Evolutionary conservation across 352 stramenopile genomes (phyloP), one percentile per base, ranked within the genome.

Genomic region (Elongisporangium anandrum): DNA sequence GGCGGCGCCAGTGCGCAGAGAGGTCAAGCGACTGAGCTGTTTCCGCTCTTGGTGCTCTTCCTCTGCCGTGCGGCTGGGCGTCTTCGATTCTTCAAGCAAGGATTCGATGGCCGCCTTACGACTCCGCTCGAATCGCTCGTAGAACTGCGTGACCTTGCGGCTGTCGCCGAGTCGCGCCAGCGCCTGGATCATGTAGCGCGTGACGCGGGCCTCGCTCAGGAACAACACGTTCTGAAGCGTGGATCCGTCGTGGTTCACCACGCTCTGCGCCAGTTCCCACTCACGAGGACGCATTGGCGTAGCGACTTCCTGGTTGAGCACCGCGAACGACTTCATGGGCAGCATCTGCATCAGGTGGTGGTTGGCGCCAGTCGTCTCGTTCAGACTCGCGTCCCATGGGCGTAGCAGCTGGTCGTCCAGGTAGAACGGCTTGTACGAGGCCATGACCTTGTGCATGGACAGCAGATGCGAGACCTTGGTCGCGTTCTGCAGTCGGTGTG

Each of bases 131-230:
- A 54, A 21, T 20, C 47, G n/a, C 56, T 29, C 2, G 16, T 45
- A 10, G 4, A 60, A 60, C 23, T 26, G 38, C 15, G 73, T 50
- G 4, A 34, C 60, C 23, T 69, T 55, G 50, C 69, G 60, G 56
- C 70, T 65, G 17, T 73, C 54, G 3, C 64, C 59, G 50, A 71
- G 56, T 6, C n/a, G 16, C 24, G 66, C 20, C 22, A 77, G 71
- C 39, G 65, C 56, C 41, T 61, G 57, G 16, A 77, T 24, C n/a
- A 77, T 19, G 8, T 61, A 56, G 13, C 62, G 60, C 53, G 69
- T 56, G 20, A 79, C 21, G 13, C 70, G 17, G 5, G 65, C 24
- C 41, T 79, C 71, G 48, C 70, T 79, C n/a, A 63, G 41, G 24
- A 77, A 61, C 49, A 75, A 49, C 26, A 79, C 63, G 23, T 70